A percentile compares a stretch with the other conserved stretches of the same genome.
Evolutionary conservation across 768 basidiomycete genomes (phyloP).

Genomic region (Mycena crocata): DNA sequence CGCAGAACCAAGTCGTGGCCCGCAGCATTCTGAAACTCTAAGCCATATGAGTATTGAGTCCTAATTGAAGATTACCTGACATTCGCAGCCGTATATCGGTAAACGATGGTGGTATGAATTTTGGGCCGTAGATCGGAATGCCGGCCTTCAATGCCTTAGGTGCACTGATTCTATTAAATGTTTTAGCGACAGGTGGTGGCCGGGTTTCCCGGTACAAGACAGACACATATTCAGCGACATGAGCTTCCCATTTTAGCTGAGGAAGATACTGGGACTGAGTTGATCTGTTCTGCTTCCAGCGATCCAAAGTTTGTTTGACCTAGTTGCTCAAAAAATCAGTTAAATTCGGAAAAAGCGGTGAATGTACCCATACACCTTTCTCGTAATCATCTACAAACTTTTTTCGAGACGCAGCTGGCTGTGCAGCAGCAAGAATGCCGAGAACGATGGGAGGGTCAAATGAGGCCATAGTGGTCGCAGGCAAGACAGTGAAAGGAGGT

Average conservation of each 20-base stretch:
- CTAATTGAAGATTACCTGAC: neutral
- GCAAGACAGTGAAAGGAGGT: slow-evolving; percentile 1
- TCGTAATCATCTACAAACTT: slow-evolving; percentile 1
- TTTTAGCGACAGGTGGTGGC: neutral
- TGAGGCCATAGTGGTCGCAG: neutral
- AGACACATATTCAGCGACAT: slow-evolving; percentile 5
- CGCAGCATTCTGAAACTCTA: slow-evolving; percentile 18
- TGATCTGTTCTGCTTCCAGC: neutral
- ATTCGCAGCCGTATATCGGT: neutral
- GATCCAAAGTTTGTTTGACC: neutral
- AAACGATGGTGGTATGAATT: neutral
- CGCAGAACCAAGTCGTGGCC: slow-evolving; percentile 8
- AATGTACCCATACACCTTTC: neutral
- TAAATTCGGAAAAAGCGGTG: neutral
- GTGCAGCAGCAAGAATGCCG: no score
- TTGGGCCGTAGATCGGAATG: neutral
- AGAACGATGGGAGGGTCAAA: slow-evolving; percentile 5
- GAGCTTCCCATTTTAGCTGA: neutral
- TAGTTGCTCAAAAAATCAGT: neutral
- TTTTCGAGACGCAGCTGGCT: neutral
- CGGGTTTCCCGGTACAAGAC: neutral
- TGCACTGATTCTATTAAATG: neutral
- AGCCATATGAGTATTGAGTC: slow-evolving; percentile 25
- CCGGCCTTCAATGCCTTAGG: neutral
- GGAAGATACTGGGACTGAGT: neutral